phyloP scores from a whole-genome alignment of 106 monocot genomes.

The Cymbidium sinense region DNA sequence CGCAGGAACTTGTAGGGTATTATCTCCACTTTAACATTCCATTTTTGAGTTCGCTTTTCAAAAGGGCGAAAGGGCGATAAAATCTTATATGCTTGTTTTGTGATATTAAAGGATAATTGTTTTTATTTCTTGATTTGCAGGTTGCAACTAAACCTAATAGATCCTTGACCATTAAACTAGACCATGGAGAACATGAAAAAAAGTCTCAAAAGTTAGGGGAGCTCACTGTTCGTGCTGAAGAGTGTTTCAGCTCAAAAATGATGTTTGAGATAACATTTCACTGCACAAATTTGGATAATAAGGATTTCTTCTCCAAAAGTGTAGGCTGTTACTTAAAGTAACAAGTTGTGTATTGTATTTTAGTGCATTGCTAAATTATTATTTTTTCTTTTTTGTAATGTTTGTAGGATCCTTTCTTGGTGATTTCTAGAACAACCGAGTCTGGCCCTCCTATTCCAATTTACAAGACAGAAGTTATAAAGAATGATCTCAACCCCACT shows the following conservation, averaged over 20 bases:
- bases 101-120: background rate
- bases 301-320: slow-evolving; percentile 93
- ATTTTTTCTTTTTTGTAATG: slow-evolving; percentile 13
- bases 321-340: slow-evolving; percentile 31
- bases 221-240: slow-evolving; percentile 70
- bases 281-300: slow-evolving; percentile 77
- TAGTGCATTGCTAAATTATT: background rate
- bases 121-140: slow-evolving; percentile 32
- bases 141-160: slow-evolving; percentile 51
- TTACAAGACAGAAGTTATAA: slow-evolving; percentile 89
- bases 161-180: slow-evolving; percentile 56
- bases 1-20: background rate
- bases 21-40: background rate
- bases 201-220: slow-evolving; percentile 32
- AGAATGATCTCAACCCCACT: slow-evolving; percentile 85
- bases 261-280: slow-evolving; percentile 62
- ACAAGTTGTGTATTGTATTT: background rate
- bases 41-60: background rate
- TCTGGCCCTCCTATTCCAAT: slow-evolving; percentile 66
- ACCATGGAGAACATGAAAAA: slow-evolving; percentile 26
- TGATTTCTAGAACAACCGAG: slow-evolving; percentile 72
- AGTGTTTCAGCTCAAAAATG: slow-evolving; percentile 55
- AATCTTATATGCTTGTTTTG: background rate
- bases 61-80: background rate
- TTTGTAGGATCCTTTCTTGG: slow-evolving; percentile 82